Evolutionary conservation across 2,329 filamentous ascomycete species (phyloP).

Genomic region (Metarhizium sp.): DNA sequence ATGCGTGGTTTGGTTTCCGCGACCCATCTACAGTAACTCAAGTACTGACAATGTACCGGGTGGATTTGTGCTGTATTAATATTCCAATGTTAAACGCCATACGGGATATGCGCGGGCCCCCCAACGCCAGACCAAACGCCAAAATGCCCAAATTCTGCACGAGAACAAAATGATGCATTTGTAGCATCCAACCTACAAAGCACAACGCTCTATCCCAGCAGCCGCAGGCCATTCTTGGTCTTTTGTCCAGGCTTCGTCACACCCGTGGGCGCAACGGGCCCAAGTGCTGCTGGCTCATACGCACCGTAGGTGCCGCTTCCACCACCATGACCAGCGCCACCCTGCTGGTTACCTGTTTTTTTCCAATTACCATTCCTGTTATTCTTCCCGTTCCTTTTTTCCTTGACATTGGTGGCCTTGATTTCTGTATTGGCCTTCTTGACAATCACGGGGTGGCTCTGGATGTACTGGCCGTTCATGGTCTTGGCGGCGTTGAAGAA

Average conservation of each 20-base stretch:
- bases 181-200: not conserved
- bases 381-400: constrained; percentile 35
- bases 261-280: constrained; percentile 39
- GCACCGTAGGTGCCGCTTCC: constrained; percentile 28
- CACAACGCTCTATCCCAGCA: constrained; percentile 40
- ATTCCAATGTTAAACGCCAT: not conserved
- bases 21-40: not conserved
- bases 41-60: not conserved
- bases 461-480: constrained; percentile 99
- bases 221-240: constrained; percentile 55
- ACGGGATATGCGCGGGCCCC: constrained; percentile 6
- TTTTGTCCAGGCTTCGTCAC: constrained; percentile 55
- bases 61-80: not conserved
- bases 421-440: constrained; percentile 89
- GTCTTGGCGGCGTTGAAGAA: constrained; percentile 95
- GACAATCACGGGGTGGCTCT: constrained; percentile 84
- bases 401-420: constrained; percentile 61
- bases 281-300: constrained; percentile 41
- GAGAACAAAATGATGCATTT: not conserved
- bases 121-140: constrained; percentile 9
- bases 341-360: constrained; percentile 15
- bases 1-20: not conserved
- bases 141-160: constrained; percentile 7
- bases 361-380: constrained; percentile 29
- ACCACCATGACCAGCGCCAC: constrained; percentile 18